Conservation (phyloP, 441 rosid genomes). For the Theobroma grandiflorum region DNA sequence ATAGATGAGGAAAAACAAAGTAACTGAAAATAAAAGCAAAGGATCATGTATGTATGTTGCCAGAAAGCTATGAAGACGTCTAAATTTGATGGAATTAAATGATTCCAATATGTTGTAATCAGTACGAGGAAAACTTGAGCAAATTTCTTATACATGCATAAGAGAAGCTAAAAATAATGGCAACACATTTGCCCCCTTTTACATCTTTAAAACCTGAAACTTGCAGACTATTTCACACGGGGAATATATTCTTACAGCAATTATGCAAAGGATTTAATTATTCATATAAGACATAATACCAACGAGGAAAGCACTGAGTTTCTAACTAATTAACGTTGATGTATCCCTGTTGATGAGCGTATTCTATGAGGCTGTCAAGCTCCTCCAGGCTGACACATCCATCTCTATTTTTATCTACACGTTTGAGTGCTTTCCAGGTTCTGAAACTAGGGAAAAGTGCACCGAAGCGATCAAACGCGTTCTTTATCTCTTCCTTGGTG, state of each 20-base stretch:
- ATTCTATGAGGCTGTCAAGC: conserved; percentile 21
- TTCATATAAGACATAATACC: too few species aligned
- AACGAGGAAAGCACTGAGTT: neutral
- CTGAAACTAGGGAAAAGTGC: conserved; percentile 26
- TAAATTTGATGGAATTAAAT: too few species aligned
- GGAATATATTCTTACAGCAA: neutral
- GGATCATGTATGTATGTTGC: too few species aligned
- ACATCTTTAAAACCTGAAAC: neutral
- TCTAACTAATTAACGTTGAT: neutral
- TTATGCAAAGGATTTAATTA: neutral
- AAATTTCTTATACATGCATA: too few species aligned
- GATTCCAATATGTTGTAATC: too few species aligned
- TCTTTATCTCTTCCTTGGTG: conserved; percentile 37
- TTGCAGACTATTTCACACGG: neutral
- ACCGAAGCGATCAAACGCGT: conserved; percentile 26
- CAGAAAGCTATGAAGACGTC: too few species aligned
- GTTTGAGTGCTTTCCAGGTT: conserved; percentile 27
- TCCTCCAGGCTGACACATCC: conserved; percentile 28
- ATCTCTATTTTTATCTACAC: conserved; percentile 31
- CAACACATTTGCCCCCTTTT: too few species aligned
- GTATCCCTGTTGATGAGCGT: conserved; percentile 15
- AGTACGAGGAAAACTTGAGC: too few species aligned
- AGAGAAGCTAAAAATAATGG: too few species aligned
- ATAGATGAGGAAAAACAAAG: too few species aligned
- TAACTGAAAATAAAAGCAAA: too few species aligned